Conservation (phyloP, 2,329 filamentous ascomycete species). For the Chaetothyriales sp. region DNA sequence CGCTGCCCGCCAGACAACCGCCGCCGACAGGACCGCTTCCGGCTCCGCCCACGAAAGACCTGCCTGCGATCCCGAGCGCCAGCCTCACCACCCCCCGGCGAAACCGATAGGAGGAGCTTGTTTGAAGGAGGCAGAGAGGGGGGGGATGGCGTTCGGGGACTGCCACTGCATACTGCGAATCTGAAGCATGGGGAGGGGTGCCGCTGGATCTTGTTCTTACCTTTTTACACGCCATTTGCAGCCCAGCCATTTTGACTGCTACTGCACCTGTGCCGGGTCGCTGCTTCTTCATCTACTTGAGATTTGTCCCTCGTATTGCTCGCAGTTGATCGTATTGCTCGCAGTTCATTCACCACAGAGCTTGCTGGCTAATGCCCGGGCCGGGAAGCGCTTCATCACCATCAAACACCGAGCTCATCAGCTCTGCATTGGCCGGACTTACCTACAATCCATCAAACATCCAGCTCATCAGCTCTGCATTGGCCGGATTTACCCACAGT, state of each 20-base stretch:
- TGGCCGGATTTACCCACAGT: no score
- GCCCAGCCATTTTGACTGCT: background rate
- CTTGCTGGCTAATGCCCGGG: no score
- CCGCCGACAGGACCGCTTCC: slow-evolving; percentile 45
- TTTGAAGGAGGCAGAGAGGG: background rate
- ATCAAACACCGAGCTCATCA: no score
- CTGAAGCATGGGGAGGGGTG: background rate
- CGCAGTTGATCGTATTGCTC: no score
- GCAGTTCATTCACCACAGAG: no score
- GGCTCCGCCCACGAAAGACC: slow-evolving; percentile 35
- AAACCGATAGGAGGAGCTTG: background rate
- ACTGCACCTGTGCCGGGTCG: background rate
- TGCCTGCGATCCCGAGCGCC: slow-evolving; percentile 7
- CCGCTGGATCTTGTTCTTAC: background rate
- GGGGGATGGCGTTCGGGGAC: background rate
- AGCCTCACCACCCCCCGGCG: slow-evolving; percentile 1
- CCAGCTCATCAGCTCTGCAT: no score
- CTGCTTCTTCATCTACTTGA: no score
- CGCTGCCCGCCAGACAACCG: slow-evolving; percentile 50
- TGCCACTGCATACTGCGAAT: background rate
- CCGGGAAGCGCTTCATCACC: no score
- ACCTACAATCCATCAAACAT: no score
- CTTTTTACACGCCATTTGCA: background rate
- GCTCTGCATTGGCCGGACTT: no score
- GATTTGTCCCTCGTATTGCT: no score